Conservation (phyloP, 495 filamentous ascomycete genomes). For the Mytilinidion resinicola region DNA sequence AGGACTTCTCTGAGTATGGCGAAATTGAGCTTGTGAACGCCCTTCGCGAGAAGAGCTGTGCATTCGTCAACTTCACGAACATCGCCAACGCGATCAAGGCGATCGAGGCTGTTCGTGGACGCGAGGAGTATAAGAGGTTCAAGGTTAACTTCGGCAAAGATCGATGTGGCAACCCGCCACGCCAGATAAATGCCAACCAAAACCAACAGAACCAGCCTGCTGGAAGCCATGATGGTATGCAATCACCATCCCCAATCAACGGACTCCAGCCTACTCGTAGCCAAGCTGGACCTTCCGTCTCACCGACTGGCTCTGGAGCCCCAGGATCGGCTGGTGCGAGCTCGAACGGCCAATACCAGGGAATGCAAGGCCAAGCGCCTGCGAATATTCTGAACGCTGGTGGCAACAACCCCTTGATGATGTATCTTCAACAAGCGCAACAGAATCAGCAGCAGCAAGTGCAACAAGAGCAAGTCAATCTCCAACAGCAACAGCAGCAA, state of each 20-base stretch:
- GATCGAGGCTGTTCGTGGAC: constrained; percentile 87
- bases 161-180: constrained; percentile 90
- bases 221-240: constrained; percentile 32
- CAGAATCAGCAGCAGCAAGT: constrained; percentile 47
- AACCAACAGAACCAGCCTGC: constrained; percentile 50
- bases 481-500: constrained; percentile 56
- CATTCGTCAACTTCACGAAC: constrained; percentile 99
- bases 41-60: constrained; percentile 95
- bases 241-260: constrained; percentile 58
- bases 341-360: constrained; percentile 47
- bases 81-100: constrained; percentile 99
- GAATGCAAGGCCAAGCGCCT: constrained; percentile 52
- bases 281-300: constrained; percentile 60
- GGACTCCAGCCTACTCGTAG: constrained; percentile 46
- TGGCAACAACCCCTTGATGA: constrained; percentile 81
- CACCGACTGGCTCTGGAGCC: constrained; percentile 56
- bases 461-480: constrained; percentile 45
- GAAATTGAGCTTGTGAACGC: constrained; percentile 98
- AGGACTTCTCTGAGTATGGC: constrained; percentile 96
- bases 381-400: constrained; percentile 71
- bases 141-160: constrained; percentile 99
- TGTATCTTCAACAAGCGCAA: constrained; percentile 71
- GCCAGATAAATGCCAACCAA: constrained; percentile 59
- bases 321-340: constrained; percentile 46
- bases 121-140: constrained; percentile 95